Evolutionary conservation across 2,329 filamentous ascomycete genomes (phyloP).

Genomic region (Fusarium ramigenum): DNA sequence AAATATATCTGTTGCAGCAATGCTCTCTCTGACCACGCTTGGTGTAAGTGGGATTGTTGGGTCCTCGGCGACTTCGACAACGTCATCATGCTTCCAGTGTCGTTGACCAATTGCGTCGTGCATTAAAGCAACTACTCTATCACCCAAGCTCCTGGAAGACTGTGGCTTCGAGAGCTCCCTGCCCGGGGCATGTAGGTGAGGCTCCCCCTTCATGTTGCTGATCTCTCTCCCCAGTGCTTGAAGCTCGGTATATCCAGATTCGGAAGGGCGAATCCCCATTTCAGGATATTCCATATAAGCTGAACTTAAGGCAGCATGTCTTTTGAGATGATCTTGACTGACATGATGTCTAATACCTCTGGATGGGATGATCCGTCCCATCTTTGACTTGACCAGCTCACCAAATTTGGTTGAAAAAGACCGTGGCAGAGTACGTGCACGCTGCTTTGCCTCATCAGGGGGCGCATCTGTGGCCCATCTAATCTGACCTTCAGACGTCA

Average conservation of each 20-base stretch:
- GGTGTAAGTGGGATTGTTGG: slow-evolving; percentile 21
- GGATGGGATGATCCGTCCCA: slow-evolving; percentile 14
- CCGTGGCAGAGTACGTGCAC: slow-evolving; percentile 17
- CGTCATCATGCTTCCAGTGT: slow-evolving; percentile 1
- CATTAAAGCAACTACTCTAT: slow-evolving; percentile 33
- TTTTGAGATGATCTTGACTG: not conserved
- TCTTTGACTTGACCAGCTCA: slow-evolving; percentile 39
- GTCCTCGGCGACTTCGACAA: not conserved
- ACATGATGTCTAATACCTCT: not conserved
- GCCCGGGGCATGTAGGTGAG: not conserved
- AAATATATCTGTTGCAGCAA: slow-evolving; percentile 32
- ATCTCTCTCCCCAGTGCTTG: slow-evolving; percentile 35
- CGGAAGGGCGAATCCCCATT: slow-evolving; percentile 36
- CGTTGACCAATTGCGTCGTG: slow-evolving; percentile 19
- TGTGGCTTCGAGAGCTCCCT: not conserved
- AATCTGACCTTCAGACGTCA: slow-evolving; percentile 30
- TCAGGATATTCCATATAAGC: slow-evolving; percentile 37
- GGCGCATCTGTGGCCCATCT: slow-evolving; percentile 42
- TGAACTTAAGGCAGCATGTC: not conserved
- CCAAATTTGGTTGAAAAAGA: slow-evolving; percentile 46
- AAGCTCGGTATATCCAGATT: slow-evolving; percentile 35
- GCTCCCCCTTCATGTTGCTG: slow-evolving; percentile 23
- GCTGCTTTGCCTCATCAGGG: not conserved
- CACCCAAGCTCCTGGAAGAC: slow-evolving; percentile 27
- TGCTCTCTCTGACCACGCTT: slow-evolving; percentile 23